Base-by-base conservation (phyloP, 2,329 filamentous ascomycete species). In the Lachnellula willkommii region DNA sequence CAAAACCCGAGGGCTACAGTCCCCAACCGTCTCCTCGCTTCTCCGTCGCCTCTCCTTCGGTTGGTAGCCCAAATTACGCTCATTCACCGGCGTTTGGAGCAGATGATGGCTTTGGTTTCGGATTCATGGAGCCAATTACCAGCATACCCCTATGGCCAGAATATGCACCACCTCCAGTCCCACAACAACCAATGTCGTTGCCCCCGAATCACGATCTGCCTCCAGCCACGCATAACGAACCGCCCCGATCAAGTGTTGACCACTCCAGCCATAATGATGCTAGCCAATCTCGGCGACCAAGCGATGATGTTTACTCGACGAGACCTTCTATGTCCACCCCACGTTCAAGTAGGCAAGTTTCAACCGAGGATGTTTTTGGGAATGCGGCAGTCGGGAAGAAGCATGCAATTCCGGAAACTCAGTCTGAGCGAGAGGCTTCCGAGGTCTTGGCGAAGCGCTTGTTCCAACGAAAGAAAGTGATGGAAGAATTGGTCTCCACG, bases 401-500 rank as follows among this genome's bases (percentile, higher is more conserved):
- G 20, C 32, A 20, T 26, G 43, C 47, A 28, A 52, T 52, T 32
- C 50, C 56, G 2, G 52, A 57, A 28, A 61, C 61, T 3, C 63
- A 64, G 47, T 64, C 67, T 51, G 72, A 79, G 52, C 70, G 73
- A 60, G 70, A 75, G 40, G 74, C 75, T 14, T 71, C 74, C 6
- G 74, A 74, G 32, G 79, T 84, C 58, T 82, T 87, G 61, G 81
- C 81, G 58, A 86, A 87, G 58, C 84, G 88, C n/a, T 76, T 97
- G 8, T 82, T 83, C 50, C 88, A 93, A 69, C 87, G 94, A 20
- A 84, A 87, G 53, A 84, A 95, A 69, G 84, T 95, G 48, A 87
- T 97, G 66, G 92, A 93, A 68, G 94, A 99, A 71, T 77, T 99
- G 39, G 81, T 96, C 47, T 91, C 96, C 66, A 99, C 94, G 0